Evolutionary conservation across 176 grass and related monocot genomes (phyloP), one percentile per base, ranked within the genome.

Genomic region (Panicum miliaceum): DNA sequence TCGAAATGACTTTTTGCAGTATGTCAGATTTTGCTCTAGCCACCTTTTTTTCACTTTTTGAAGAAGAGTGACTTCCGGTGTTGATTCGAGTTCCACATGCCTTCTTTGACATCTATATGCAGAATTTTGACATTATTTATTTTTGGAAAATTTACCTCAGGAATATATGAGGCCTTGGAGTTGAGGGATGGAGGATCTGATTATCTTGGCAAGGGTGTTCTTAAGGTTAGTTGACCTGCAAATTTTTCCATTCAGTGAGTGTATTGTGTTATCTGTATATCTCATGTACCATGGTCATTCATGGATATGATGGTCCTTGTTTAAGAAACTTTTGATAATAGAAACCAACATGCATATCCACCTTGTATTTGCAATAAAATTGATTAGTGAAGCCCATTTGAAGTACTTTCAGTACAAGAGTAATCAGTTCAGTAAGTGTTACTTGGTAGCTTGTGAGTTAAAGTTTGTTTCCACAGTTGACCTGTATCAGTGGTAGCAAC

Each of bases 151-250:
- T 25, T 85, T 75, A 50, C 27, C 36, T 22, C 61, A 97, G 94
- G 91, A 6, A 65, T 94, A 22, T 94, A 97, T 37, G 94, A 94
- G 82, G 89, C 91, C 52, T 47, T 97, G 83, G 94, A 97, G 65
- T 75, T 97, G 19, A 32, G 94, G 68, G 94, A 97, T 47, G 91
- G 91, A 51, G 91, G 94, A 62, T 94, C 94, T 80, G 89, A 94
- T 66, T 97, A 97, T 77, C 89, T 97, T 79, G 94, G 91, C 32
- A 97, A 97, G 84, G 94, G 91, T 68, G 91, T 97, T 23, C 82
- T 89, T 51, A 97, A 97, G 94, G 94, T 94, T 42, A 12, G 84
- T 35, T 83, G 29, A 32, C 29, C 29, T 32, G 29, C 29, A 32
- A 32, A 32, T 32, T 32, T 32, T 32, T 2, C 29, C 29, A 32